These are phyloP conservation scores for Pleurotus giganteus DNA, from an alignment of 768 basidiomycete species.

Conservation along the genomic window DNA sequence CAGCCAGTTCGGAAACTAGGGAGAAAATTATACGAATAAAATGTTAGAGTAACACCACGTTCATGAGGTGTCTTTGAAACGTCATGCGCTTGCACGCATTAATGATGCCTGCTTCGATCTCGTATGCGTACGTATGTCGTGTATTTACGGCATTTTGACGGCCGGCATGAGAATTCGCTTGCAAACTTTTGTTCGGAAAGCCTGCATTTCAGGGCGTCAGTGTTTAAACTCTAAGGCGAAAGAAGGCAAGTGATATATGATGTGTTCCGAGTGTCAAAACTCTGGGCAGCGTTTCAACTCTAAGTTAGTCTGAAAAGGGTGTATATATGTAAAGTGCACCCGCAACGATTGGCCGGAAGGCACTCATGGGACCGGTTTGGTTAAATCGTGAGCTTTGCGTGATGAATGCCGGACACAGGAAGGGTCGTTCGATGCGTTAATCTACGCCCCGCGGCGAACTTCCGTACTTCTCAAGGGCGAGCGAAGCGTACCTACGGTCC, in stretches of 20 bases:
- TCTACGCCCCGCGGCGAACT: slow-evolving; percentile 7
- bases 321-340: not conserved
- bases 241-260: not conserved
- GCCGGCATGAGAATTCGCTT: not conserved
- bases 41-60: slow-evolving; percentile 4
- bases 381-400: not conserved
- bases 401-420: slow-evolving; percentile 8
- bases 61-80: not conserved
- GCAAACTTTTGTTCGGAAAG: slow-evolving; percentile 1
- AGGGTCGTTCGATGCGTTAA: slow-evolving; percentile 3
- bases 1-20: slow-evolving; percentile 11
- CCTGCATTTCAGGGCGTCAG: not conserved
- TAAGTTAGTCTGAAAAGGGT: slow-evolving; percentile 4
- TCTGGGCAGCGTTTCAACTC: not conserved
- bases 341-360: not conserved
- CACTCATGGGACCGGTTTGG: slow-evolving; percentile 5
- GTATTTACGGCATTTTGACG: slow-evolving; percentile 1
- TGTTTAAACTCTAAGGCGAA: slow-evolving; percentile 3
- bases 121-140: not conserved
- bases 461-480: not conserved
- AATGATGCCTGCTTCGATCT: slow-evolving; percentile 1
- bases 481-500: not conserved
- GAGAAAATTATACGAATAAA: not conserved
- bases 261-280: not conserved
- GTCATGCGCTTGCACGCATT: slow-evolving; percentile 3